phyloP scores from a whole-genome alignment of 176 grass and related monocot species.

The Carex myosuroides region DNA sequence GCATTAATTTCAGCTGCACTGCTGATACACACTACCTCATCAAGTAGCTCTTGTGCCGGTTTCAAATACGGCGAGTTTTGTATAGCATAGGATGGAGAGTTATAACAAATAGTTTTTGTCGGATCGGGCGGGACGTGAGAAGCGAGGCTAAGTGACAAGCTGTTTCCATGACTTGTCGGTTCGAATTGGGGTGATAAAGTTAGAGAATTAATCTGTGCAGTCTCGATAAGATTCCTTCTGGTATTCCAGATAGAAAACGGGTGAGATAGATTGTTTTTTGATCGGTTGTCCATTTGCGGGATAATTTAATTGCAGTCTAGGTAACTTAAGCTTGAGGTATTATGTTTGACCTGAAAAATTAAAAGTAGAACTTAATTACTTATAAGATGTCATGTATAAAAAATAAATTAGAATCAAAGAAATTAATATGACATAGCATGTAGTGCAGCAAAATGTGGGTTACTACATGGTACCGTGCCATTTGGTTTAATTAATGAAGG shows the following conservation, averaged over 20 bases:
- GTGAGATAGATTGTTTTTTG: conserved; percentile 22
- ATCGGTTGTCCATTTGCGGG: conserved; percentile 1
- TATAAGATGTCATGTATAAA: background rate
- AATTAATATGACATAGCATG: background rate
- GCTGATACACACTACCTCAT: conserved; percentile 47
- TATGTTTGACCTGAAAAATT: background rate
- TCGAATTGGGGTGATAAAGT: conserved; percentile 11
- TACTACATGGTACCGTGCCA: background rate
- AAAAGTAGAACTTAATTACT: background rate
- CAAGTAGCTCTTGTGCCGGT: conserved; percentile 70
- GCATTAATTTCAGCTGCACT: conserved; percentile 21
- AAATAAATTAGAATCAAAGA: background rate
- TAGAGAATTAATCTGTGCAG: conserved; percentile 18
- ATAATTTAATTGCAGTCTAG: background rate
- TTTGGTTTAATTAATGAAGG: background rate
- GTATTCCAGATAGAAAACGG: conserved; percentile 11
- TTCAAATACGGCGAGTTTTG: conserved; percentile 53
- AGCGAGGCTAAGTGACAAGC: conserved; percentile 49
- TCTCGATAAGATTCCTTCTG: conserved; percentile 7
- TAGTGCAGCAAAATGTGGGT: background rate
- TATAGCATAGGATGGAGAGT: conserved; percentile 26
- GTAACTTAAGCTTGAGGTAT: background rate
- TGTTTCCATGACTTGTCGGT: background rate
- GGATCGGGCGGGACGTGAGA: conserved; percentile 4
- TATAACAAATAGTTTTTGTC: background rate